phyloP scores from a whole-genome alignment of 2,329 filamentous ascomycete species.

The Coleophoma cylindrospora region DNA sequence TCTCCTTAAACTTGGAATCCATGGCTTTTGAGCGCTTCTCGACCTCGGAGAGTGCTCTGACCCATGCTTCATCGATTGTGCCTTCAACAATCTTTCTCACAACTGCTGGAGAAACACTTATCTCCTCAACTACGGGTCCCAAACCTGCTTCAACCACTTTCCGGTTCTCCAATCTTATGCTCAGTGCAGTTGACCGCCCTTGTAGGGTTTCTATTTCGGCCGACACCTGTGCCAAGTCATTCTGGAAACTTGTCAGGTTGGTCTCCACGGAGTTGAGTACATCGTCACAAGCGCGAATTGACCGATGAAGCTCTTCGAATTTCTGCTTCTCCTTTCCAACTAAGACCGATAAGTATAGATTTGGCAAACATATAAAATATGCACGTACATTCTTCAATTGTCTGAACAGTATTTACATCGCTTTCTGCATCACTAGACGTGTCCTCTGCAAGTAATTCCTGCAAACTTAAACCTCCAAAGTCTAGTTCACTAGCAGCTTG shows the following conservation, averaged over 20 bases:
- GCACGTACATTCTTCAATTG: conserved; percentile 66
- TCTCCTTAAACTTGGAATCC: conserved; percentile 58
- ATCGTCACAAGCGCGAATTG: conserved; percentile 86
- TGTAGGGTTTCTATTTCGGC: conserved; percentile 94
- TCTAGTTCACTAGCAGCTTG: conserved; percentile 59
- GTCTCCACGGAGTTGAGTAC: conserved; percentile 89
- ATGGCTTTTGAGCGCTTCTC: conserved; percentile 72
- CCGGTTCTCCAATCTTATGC: conserved; percentile 80
- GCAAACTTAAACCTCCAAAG: conserved; percentile 72
- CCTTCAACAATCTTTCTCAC: conserved; percentile 85
- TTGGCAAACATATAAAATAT: conserved; percentile 6
- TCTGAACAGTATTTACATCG: conserved; percentile 48
- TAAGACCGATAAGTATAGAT: conserved; percentile 23
- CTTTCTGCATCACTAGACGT: conserved; percentile 5
- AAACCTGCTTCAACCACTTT: conserved; percentile 84
- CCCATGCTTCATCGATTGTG: conserved; percentile 83
- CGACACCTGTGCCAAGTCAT: conserved; percentile 86
- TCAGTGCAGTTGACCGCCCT: conserved; percentile 76
- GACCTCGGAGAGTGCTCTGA: conserved; percentile 76
- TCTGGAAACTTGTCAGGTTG: conserved; percentile 88
- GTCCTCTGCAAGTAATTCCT: conserved; percentile 38
- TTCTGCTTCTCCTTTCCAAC: conserved; percentile 78
- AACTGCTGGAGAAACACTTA: conserved; percentile 79
- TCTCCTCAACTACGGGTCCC: conserved; percentile 84
- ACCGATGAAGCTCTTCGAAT: conserved; percentile 85